These are phyloP conservation scores for Mortierella sp. DNA, from an alignment of 371 early-diverging fungal genomes.

Conservation along the genomic window DNA sequence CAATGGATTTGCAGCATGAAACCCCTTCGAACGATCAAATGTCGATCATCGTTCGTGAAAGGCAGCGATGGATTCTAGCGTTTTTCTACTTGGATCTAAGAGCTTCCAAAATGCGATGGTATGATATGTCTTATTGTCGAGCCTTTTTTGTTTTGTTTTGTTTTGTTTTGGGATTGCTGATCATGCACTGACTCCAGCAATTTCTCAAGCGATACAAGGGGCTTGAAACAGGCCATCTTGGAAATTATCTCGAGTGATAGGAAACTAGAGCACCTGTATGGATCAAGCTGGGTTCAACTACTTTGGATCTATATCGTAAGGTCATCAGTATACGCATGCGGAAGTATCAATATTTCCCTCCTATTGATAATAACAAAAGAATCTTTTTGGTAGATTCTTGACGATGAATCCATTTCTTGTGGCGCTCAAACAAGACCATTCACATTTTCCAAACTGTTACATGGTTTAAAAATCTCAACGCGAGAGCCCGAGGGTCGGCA, in stretches of 20 bases:
- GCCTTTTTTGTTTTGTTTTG: too few species aligned
- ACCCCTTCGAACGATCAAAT: background rate
- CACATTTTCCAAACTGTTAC: background rate
- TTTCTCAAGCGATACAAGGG: background rate
- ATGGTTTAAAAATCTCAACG: background rate
- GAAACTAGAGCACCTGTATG: background rate
- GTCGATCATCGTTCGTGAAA: background rate
- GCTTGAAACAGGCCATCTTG: background rate
- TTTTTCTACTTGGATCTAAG: conserved; percentile 3
- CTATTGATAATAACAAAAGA: background rate
- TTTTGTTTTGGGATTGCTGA: too few species aligned
- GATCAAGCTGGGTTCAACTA: conserved; percentile 6
- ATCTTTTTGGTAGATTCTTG: background rate
- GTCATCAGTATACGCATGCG: background rate
- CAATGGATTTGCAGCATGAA: background rate
- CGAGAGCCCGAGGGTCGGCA: background rate
- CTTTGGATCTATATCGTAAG: conserved; percentile 9
- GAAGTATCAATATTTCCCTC: background rate
- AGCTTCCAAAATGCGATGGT: background rate
- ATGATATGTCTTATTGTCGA: background rate
- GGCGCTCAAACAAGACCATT: background rate
- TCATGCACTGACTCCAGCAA: background rate
- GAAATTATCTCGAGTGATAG: background rate
- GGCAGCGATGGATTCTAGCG: background rate
- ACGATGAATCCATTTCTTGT: background rate